Evolutionary conservation across 331 rosid genomes (phyloP).

Genomic region (Pyrus hybrid): DNA sequence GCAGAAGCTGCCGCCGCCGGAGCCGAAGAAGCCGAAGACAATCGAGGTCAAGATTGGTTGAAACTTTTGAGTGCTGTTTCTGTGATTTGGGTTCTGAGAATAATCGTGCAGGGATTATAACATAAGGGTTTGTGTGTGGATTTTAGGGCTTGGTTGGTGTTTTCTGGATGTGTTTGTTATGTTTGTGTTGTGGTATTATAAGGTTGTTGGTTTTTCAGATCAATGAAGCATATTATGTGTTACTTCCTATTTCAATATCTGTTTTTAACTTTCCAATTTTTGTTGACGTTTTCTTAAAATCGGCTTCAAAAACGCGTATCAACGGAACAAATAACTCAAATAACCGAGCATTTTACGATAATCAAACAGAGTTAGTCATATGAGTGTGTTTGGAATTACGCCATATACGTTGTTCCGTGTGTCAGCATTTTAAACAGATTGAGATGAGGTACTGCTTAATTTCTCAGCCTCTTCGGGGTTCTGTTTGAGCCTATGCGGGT

Average conservation of each 20-base stretch:
- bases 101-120: background rate
- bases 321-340: background rate
- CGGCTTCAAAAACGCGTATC: background rate
- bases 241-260: background rate
- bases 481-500: too few relatives aligned
- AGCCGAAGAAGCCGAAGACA: slow-evolving; percentile 80
- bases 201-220: background rate
- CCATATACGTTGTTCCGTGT: background rate
- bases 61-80: background rate
- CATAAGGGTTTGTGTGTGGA: background rate
- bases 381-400: background rate
- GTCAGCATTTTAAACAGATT: slow-evolving; percentile 30
- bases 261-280: too few relatives aligned
- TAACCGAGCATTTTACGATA: background rate
- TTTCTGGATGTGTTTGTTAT: background rate
- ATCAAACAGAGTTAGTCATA: too few relatives aligned
- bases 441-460: background rate
- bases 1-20: slow-evolving; percentile 73
- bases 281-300: background rate
- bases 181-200: background rate
- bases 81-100: background rate
- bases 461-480: background rate
- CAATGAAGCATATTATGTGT: background rate
- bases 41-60: slow-evolving; percentile 66
- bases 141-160: too few relatives aligned